These are phyloP conservation scores for Aspergillus amoenus DNA, from an alignment of 2,329 filamentous ascomycete species.

Conservation along the genomic window DNA sequence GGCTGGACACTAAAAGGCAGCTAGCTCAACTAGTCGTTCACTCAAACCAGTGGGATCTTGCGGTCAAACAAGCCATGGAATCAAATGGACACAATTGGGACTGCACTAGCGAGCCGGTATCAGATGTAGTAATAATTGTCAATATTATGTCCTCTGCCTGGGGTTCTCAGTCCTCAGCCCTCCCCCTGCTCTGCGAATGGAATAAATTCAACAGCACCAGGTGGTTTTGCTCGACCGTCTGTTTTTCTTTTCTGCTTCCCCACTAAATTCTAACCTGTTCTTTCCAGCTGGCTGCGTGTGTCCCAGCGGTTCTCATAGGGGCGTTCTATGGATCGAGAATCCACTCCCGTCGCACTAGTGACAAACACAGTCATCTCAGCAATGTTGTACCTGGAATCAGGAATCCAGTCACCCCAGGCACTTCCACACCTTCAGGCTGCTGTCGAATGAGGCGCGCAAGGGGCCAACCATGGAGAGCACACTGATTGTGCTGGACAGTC, in stretches of 20 bases:
- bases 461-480: background rate
- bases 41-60: constrained; percentile 13
- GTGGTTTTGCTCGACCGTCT: background rate
- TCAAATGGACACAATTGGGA: constrained; percentile 16
- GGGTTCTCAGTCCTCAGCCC: background rate
- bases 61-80: constrained; percentile 23
- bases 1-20: constrained; percentile 9
- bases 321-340: constrained; percentile 13
- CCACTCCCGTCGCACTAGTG: constrained; percentile 27
- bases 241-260: background rate
- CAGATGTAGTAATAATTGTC: constrained; percentile 23
- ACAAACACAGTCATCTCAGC: constrained; percentile 24
- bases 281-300: constrained; percentile 1
- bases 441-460: constrained; percentile 5
- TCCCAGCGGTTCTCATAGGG: constrained; percentile 8
- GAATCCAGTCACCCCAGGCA: background rate
- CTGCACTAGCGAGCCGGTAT: constrained; percentile 23
- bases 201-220: too few species aligned
- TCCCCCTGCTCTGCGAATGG: too few species aligned
- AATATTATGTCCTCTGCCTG: constrained; percentile 12
- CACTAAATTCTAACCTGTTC: constrained; percentile 2
- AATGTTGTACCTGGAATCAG: constrained; percentile 8
- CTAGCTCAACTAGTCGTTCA: constrained; percentile 16
- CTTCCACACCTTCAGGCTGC: background rate
- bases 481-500: background rate